Evolutionary conservation across 2,329 filamentous ascomycete species (phyloP).

Genomic region (Ilyonectria sp.): DNA sequence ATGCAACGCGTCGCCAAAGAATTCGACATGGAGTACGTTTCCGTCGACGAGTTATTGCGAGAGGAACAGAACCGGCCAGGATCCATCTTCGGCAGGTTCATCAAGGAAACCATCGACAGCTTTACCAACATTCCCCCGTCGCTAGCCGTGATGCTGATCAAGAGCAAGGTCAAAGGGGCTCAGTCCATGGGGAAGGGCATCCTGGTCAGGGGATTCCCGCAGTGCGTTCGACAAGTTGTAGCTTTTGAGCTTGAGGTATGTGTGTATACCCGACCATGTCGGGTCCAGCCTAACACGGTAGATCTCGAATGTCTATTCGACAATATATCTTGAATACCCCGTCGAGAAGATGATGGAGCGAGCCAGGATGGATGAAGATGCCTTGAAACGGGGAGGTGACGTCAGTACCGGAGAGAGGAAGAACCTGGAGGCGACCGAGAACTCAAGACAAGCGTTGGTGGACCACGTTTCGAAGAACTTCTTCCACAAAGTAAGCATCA

Average conservation of each 20-base stretch:
- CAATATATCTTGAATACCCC: constrained; percentile 15
- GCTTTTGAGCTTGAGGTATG: constrained; percentile 33
- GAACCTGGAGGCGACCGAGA: background rate
- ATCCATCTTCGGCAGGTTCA: constrained; percentile 30
- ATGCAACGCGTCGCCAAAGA: constrained; percentile 3
- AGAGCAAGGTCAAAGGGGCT: constrained; percentile 23
- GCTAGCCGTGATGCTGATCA: constrained; percentile 26
- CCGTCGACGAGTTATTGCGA: constrained; percentile 18
- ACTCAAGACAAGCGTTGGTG: constrained; percentile 9
- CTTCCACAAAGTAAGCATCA: constrained; percentile 15
- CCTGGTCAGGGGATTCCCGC: constrained; percentile 28
- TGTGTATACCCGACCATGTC: background rate
- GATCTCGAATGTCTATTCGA: constrained; percentile 27
- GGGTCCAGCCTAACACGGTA: background rate
- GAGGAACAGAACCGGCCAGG: constrained; percentile 27
- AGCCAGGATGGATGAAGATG: background rate
- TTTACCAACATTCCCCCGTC: constrained; percentile 21
- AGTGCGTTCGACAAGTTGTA: constrained; percentile 18
- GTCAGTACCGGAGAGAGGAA: background rate
- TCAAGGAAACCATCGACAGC: constrained; percentile 22
- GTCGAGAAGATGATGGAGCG: constrained; percentile 14
- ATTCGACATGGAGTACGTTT: constrained; percentile 28
- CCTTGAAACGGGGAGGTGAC: background rate
- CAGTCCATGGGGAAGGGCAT: constrained; percentile 24
- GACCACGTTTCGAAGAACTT: constrained; percentile 27